These are phyloP conservation scores for Pseudocercospora eumusae DNA, from an alignment of 2,329 filamentous ascomycete species.

Conservation along the genomic window DNA sequence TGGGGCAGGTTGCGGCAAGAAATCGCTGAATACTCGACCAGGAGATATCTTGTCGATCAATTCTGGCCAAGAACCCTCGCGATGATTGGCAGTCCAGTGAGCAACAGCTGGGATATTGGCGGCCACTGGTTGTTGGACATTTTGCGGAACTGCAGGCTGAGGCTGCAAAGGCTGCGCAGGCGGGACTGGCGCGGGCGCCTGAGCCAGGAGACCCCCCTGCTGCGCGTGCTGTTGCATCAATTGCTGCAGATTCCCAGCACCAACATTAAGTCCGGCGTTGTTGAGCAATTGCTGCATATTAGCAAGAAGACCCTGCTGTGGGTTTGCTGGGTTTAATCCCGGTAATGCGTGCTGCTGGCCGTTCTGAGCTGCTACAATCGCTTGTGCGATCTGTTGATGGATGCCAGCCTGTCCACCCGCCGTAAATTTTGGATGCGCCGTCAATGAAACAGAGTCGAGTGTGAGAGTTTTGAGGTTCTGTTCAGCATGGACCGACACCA, in stretches of 20 bases:
- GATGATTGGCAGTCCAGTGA: conserved; percentile 41
- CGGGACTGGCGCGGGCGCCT: conserved; percentile 1
- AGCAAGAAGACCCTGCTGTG: conserved; percentile 9
- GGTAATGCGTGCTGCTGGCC: neutral
- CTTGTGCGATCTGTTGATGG: conserved; percentile 13
- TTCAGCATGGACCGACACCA: conserved; percentile 53
- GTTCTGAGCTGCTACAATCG: conserved; percentile 11
- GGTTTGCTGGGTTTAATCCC: conserved; percentile 2
- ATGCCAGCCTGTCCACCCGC: conserved; percentile 20
- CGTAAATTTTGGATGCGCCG: conserved; percentile 44
- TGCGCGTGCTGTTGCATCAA: conserved; percentile 19
- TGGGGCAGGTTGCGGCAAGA: conserved; percentile 40
- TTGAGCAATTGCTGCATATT: conserved; percentile 17
- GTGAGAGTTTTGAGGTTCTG: conserved; percentile 56
- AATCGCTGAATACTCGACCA: conserved; percentile 47
- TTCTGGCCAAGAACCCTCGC: conserved; percentile 53
- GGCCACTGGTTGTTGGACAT: neutral
- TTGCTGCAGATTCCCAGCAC: conserved; percentile 11
- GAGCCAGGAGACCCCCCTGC: conserved; percentile 5
- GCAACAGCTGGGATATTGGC: conserved; percentile 18
- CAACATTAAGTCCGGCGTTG: neutral
- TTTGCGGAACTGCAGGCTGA: neutral
- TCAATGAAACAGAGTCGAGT: conserved; percentile 66
- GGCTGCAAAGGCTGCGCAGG: conserved; percentile 3
- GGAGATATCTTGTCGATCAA: conserved; percentile 55